Base-by-base conservation (phyloP, 768 basidiomycete species). In the Sistotremastrum niveocremeum region DNA sequence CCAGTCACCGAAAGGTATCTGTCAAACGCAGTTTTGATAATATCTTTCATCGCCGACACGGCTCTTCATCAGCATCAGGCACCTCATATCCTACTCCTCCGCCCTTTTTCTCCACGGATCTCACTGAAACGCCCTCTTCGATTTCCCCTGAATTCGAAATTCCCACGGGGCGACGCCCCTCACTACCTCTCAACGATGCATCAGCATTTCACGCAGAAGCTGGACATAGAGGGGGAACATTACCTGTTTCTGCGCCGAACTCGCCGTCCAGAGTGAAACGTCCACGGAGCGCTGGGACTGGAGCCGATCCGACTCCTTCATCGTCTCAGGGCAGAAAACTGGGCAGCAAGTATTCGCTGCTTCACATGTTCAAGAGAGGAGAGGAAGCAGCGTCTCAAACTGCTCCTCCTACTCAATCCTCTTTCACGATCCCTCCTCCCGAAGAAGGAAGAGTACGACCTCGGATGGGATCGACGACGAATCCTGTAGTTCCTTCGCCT, bases 201-300 rank as follows among this genome's bases (percentile, higher is more conserved):
- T 6, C 12, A 34, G 8, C 30, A 28, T 42, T 20, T 20, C 20
- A 20, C 2, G 20, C 20, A 20, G 20, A 20, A 1, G 2, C 41
- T 38, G 20, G 20, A 12, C 20, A 10, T 44, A 12, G 44, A 10
- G 34, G 29, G 1, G 10, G 42, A 4, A 41, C 29, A n/a, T 7
- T 30, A 58, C 49, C 55, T 42, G 58, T 57, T 42, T 30, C 55
- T 20, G 39, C 46, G 50, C 39, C 56, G 34, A 47, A 52, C 55
- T 60, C 60, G 38, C 66, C 68, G 42, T 63, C 60, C 37, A 71
- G 68, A 20, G 20, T 20, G 20, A 20, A 20, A 37, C 69, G 84
- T 45, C 84, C 86, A 11, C 71, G 78, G 49, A 86, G 84, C 36
- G 81, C 83, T 35, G 82, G 84, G 4, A 80, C 70, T 32, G 81